Evolutionary conservation across 2,329 filamentous ascomycete genomes (phyloP).

Genomic region (Cadophora gregata): DNA sequence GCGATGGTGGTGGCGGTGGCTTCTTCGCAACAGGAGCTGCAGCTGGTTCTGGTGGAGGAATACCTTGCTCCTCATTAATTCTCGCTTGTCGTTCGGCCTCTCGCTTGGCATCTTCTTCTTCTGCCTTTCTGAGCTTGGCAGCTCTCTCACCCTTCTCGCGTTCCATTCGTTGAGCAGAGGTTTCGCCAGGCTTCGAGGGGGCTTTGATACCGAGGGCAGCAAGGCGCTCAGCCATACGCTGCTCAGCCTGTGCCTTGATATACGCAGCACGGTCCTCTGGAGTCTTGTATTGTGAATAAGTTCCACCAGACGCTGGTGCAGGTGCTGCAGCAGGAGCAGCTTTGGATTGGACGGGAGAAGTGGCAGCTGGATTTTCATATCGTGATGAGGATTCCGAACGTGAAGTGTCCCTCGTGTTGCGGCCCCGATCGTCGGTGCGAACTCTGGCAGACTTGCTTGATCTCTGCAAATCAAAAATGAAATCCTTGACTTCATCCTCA

Average conservation of each 20-base stretch:
- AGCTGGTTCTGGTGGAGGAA: conserved; percentile 39
- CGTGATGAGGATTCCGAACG: conserved; percentile 50
- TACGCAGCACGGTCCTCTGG: conserved; percentile 93
- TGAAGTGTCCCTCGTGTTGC: conserved; percentile 41
- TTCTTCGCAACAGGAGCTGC: conserved; percentile 60
- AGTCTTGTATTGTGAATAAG: conserved; percentile 85
- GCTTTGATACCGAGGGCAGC: conserved; percentile 92
- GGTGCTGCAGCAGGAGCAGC: conserved; percentile 40
- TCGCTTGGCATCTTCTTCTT: conserved; percentile 89
- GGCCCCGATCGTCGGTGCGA: conserved; percentile 61
- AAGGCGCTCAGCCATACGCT: conserved; percentile 94
- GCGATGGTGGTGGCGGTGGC: conserved; percentile 79
- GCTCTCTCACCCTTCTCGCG: conserved; percentile 88
- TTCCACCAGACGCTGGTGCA: conserved; percentile 62
- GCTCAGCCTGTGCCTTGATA: conserved; percentile 96
- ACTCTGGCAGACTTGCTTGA: conserved; percentile 79
- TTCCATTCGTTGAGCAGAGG: conserved; percentile 81
- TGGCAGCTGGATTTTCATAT: conserved; percentile 46
- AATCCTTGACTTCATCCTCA: conserved; percentile 95
- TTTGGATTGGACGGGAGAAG: conserved; percentile 32
- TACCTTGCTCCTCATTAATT: conserved; percentile 45
- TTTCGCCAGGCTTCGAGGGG: conserved; percentile 79
- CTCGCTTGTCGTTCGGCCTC: conserved; percentile 79
- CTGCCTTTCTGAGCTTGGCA: conserved; percentile 84
- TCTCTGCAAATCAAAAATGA: conserved; percentile 95